phyloP scores from a whole-genome alignment of 2,329 filamentous ascomycete genomes.

The Colletotrichum musicola region DNA sequence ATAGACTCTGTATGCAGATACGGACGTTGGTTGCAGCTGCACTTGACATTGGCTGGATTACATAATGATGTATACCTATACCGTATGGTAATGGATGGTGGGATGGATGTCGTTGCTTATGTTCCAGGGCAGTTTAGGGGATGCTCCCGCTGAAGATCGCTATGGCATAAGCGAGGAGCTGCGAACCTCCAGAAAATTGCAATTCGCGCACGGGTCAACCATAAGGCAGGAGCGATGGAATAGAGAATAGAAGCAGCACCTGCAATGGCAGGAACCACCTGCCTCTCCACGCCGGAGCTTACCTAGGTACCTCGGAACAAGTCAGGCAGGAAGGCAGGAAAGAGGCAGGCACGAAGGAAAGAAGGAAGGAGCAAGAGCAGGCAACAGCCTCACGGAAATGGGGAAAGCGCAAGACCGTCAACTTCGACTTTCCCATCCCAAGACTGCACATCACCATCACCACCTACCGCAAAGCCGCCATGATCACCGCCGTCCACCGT shows the following conservation, averaged over 20 bases:
- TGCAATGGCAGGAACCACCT: background rate
- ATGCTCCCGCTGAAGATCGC: background rate
- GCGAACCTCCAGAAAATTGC: constrained; percentile 13
- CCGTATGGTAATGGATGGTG: too few species aligned
- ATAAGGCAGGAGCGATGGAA: background rate
- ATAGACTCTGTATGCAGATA: too few species aligned
- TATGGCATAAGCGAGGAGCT: background rate
- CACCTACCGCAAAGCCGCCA: background rate
- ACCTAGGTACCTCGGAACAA: too few species aligned
- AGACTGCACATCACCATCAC: constrained; percentile 7
- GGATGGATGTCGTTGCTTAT: too few species aligned
- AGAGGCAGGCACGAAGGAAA: too few species aligned
- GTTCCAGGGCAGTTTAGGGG: background rate
- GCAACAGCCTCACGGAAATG: too few species aligned
- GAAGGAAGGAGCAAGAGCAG: background rate
- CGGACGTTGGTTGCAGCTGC: too few species aligned
- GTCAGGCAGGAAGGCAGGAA: too few species aligned
- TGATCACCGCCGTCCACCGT: constrained; percentile 11
- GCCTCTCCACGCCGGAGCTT: background rate
- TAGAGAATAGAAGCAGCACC: background rate
- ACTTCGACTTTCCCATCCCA: background rate
- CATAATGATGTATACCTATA: too few species aligned
- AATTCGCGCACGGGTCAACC: background rate
- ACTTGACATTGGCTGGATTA: too few species aligned
- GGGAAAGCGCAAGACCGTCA: too few species aligned